These are phyloP conservation scores for Turnera subulata DNA, from an alignment of 345 rosid genomes.

Conservation along the genomic window DNA sequence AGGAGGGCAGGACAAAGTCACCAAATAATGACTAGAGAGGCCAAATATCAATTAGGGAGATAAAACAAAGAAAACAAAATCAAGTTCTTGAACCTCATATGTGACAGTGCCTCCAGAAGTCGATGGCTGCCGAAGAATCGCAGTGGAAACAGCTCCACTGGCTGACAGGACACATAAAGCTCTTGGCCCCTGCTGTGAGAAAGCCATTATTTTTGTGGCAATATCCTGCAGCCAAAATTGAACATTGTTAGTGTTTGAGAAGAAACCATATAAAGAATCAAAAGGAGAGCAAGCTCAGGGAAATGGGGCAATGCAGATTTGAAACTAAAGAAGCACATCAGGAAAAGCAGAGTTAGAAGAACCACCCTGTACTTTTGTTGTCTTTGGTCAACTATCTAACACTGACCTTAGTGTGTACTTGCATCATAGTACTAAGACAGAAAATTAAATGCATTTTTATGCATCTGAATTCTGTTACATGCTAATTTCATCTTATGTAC, in stretches of 20 bases:
- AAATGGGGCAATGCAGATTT: no score
- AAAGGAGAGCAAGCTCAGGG: neutral
- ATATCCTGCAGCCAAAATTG: conserved; percentile 49
- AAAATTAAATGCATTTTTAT: no score
- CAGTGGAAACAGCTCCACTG: conserved; percentile 84
- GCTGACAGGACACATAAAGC: conserved; percentile 83
- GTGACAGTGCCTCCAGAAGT: conserved; percentile 71
- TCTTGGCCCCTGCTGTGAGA: conserved; percentile 88
- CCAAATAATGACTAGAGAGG: no score
- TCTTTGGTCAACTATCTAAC: no score
- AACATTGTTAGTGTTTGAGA: conserved; percentile 10
- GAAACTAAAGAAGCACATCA: conserved; percentile 1
- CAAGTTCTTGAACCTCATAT: conserved; percentile 67
- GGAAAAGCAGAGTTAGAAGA: no score
- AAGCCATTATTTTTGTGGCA: conserved; percentile 69
- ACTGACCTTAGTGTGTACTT: no score
- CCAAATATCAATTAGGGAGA: neutral
- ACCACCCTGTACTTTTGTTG: no score
- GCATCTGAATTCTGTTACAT: no score
- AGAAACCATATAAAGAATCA: neutral
- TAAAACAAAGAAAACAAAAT: neutral
- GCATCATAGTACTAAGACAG: no score
- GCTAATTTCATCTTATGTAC: no score
- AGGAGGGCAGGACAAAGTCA: no score
- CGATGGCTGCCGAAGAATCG: conserved; percentile 76